These are phyloP conservation scores for Phoma herbarum DNA, from an alignment of 2,329 filamentous ascomycete genomes.

Conservation along the genomic window DNA sequence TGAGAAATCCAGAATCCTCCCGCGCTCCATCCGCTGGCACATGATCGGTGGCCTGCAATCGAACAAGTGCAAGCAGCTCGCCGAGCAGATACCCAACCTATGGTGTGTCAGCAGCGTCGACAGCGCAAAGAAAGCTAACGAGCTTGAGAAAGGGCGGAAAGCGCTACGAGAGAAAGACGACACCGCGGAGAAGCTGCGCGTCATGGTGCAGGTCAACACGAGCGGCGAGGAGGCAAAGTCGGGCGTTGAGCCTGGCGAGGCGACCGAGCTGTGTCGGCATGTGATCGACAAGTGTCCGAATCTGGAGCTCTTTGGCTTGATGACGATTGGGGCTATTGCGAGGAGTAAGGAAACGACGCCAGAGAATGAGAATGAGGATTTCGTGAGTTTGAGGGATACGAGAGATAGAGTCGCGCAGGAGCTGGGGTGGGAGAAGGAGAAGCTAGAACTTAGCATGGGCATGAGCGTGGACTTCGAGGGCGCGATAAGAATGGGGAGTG, in stretches of 20 bases:
- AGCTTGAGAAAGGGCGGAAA: slow-evolving; percentile 79
- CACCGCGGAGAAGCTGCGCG: slow-evolving; percentile 62
- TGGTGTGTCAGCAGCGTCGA: slow-evolving; percentile 94
- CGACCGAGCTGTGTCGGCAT: slow-evolving; percentile 72
- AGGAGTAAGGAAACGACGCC: slow-evolving; percentile 74
- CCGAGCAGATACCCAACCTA: slow-evolving; percentile 83
- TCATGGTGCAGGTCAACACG: slow-evolving; percentile 96
- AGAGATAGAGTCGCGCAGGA: slow-evolving; percentile 74
- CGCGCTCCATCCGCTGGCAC: slow-evolving; percentile 84
- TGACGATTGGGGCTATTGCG: slow-evolving; percentile 98
- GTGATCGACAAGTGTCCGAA: slow-evolving; percentile 76
- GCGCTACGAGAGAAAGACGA: slow-evolving; percentile 56
- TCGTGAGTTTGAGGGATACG: slow-evolving; percentile 72
- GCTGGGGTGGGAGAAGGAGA: slow-evolving; percentile 63
- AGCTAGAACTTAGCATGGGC: slow-evolving; percentile 92
- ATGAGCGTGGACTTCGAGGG: slow-evolving; percentile 98
- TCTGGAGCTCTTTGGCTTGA: slow-evolving; percentile 80
- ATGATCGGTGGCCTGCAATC: slow-evolving; percentile 96
- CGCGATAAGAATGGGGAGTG: slow-evolving; percentile 82
- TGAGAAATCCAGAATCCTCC: slow-evolving; percentile 84
- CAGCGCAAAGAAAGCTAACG: slow-evolving; percentile 82
- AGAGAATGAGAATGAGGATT: slow-evolving; percentile 92
- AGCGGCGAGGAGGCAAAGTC: slow-evolving; percentile 87
- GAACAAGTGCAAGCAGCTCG: slow-evolving; percentile 89
- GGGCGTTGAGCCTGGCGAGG: slow-evolving; percentile 74